Base-by-base conservation (phyloP, 768 basidiomycete genomes). In the Pisolithus orientalis region DNA sequence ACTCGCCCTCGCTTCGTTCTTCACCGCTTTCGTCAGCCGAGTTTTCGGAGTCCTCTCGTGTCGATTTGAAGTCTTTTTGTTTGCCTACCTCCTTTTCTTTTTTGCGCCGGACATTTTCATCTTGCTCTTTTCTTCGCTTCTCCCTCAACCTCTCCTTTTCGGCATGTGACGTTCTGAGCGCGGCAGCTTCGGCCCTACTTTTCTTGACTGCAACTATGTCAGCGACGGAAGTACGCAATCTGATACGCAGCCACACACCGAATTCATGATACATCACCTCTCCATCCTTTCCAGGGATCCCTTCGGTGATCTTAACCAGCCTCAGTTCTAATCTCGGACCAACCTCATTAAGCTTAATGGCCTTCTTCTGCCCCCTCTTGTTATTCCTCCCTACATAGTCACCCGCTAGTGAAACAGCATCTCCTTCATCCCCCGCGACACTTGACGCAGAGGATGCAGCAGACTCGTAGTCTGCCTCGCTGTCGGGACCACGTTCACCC, bases 351-450 rank as follows among this genome's bases (percentile, higher is more conserved):
- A 99, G 73, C 59, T 85, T 78, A 10, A 99, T 91, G 5, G 96
- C 95, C 58, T 91, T 82, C 72, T 87, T 84, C 64, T 89, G 86
- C 0, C 93, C 95, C 66, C 85, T 90, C 66, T 84, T 87, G 66
- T 97, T 99, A 58, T 94, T 94, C 63, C 94, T 72, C 25, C 95
- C 95, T 42, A 96, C 89, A 64, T 98, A 98, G 66, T 98, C 92
- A 54, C 85, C 88, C 28, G 93, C 91, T 45, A 99, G 72, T 54
- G 84, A 81, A 1, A 99, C 83, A 10, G 87, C 82, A 37, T 80
- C 80, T 28, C 75, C 87, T 46, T 94, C 93, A 53, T 91, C 90
- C 42, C 85, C 92, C n/a, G 82, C 92, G 2, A 75, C 84, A 58
- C 90, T 92, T 55, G 85, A 84, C 40, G 84, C 82, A 8, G 85